Evolutionary conservation across 2,329 filamentous ascomycete genomes (phyloP).

Genomic region (Graphilbum sp.): DNA sequence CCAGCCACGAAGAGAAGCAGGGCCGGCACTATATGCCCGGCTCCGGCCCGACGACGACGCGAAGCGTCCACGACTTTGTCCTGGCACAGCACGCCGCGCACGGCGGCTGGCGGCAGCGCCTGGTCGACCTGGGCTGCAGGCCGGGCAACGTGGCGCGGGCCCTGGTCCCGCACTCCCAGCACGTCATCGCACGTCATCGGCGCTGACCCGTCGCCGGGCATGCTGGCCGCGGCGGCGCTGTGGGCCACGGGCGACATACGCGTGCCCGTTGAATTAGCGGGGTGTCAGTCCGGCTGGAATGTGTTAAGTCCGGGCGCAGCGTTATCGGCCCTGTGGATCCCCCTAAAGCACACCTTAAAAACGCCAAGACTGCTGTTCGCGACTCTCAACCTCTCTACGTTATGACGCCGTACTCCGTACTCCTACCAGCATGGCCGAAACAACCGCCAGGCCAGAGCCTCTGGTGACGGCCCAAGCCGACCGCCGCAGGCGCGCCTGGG

Average conservation of each 20-base stretch:
- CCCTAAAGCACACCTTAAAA: too few relatives aligned
- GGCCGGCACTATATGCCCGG: constrained; percentile 26
- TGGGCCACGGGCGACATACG: constrained; percentile 24
- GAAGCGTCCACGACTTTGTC: constrained; percentile 28
- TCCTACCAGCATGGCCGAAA: too few relatives aligned
- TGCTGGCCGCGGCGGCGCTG: constrained; percentile 36
- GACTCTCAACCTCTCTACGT: too few relatives aligned
- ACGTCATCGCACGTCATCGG: constrained; percentile 27
- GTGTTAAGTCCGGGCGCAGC: too few relatives aligned
- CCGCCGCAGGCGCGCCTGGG: too few relatives aligned
- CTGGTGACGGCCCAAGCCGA: too few relatives aligned
- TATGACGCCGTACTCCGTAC: too few relatives aligned
- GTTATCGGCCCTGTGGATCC: too few relatives aligned
- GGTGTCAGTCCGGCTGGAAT: too few relatives aligned
- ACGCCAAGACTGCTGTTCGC: too few relatives aligned
- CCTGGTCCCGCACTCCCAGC: constrained; percentile 27
- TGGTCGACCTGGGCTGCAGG: constrained; percentile 41
- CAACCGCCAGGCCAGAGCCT: too few relatives aligned
- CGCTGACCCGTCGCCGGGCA: constrained; percentile 33
- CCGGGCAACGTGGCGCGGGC: constrained; percentile 31
- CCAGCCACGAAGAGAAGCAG: constrained; percentile 24
- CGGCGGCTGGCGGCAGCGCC: constrained; percentile 22
- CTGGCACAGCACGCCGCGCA: constrained; percentile 27
- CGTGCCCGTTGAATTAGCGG: too few relatives aligned
- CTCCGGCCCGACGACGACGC: constrained; percentile 25